Evolutionary conservation across 2,329 filamentous ascomycete species (phyloP).

Genomic region (Aspergillus sp.): DNA sequence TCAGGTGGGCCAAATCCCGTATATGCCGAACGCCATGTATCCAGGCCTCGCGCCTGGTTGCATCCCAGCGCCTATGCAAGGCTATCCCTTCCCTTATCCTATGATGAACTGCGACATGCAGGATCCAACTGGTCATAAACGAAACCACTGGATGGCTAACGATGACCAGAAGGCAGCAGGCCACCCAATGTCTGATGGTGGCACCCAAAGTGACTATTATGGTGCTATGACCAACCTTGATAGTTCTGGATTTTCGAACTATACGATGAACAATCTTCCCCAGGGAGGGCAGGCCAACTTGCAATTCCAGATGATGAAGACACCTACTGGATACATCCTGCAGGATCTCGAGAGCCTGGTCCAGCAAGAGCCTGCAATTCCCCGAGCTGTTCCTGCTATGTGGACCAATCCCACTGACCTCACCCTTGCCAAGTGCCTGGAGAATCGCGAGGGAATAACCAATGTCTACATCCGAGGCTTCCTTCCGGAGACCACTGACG

Average conservation of each 20-base stretch:
- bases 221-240: constrained; percentile 54
- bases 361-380: constrained; percentile 77
- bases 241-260: constrained; percentile 52
- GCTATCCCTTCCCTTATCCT: constrained; percentile 38
- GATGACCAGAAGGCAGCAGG: constrained; percentile 51
- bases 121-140: constrained; percentile 36
- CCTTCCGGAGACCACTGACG: constrained; percentile 91
- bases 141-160: constrained; percentile 41
- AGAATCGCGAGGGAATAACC: constrained; percentile 91
- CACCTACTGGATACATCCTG: constrained; percentile 44
- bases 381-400: constrained; percentile 83
- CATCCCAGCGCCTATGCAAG: constrained; percentile 29
- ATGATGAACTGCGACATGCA: constrained; percentile 35
- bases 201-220: constrained; percentile 60
- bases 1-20: constrained; percentile 35
- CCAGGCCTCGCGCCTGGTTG: constrained; percentile 34
- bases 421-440: constrained; percentile 88
- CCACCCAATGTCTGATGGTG: constrained; percentile 63
- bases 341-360: constrained; percentile 63
- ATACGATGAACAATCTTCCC: constrained; percentile 63
- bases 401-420: constrained; percentile 80
- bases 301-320: constrained; percentile 48
- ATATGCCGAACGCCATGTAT: constrained; percentile 38
- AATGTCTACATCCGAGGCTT: constrained; percentile 98
- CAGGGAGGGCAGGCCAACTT: constrained; percentile 48